Base-by-base conservation (phyloP, 805 yeast genomes). In the Scheffersomyces ergatensis region DNA sequence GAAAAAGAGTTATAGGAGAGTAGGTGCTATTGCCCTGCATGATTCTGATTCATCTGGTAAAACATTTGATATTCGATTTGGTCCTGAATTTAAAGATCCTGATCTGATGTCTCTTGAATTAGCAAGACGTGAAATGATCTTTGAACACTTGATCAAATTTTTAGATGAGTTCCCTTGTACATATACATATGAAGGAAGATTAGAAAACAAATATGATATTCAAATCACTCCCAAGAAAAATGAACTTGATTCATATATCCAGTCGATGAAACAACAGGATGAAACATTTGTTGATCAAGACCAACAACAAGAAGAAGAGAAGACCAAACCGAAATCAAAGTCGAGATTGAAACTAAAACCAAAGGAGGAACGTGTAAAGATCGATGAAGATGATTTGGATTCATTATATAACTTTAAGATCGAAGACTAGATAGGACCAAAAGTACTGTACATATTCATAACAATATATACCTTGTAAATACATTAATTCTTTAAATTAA, bases 371-470 rank as follows among this genome's bases (percentile, higher is more conserved):
- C n/a, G n/a, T n/a, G n/a, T n/a, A 47, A 35, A 39, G 43, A 7
- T 46, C 46, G 5, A n/a, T n/a, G 71, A 60, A 21, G 63, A 60
- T 2, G 71, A 68, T 42, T 60, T 69, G 40, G 76, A 70, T 46
- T 48, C 67, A 14, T 51, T 70, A 40, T 70, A 70, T 44, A 64
- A 55, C 59, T 49, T 70, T 35, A 69, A 68, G 39, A 65, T 70
- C 26, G 70, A 63, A 13, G n/a, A 26, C 13, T 6, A 26, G 13
- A 9, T 7, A 7, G 24, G 9, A 21, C 24, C 6, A 7, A 9
- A 21, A 21, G 9, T 21, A 21, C 16, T 35, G 38, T 35, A 35
- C 38, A 35, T 35, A 32, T 35, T 25, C 38, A 35, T 35, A 35
- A 14, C 37, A 21, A 7, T n/a, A n/a, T n/a, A n/a, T 21, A 21